Evolutionary conservation across 345 rosid genomes (phyloP), one percentile per base, ranked within the genome.

Genomic region (Salix dunnii): DNA sequence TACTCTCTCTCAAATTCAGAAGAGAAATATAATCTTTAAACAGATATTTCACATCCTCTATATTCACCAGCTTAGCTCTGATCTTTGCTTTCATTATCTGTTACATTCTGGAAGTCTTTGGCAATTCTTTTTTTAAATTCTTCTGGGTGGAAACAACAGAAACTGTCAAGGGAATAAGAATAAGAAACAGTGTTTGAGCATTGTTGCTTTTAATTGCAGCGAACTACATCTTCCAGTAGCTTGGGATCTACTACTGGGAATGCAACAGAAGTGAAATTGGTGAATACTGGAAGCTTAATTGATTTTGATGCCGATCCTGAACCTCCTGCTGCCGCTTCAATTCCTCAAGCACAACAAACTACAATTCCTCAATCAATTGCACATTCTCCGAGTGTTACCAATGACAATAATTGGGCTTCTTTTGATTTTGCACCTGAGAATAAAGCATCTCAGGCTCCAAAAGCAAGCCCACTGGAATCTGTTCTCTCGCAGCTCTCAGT

Each of bases 231-330:
- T 80, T 88, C 90, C 74, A 84, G 87, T 85, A 88, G 88, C 84
- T 81, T 90, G 87, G 92, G 85, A 28, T 84, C 98, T 67, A 68
- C 84, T 71, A 85, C 81, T 70, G 89, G 86, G 81, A 90, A 89
- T 74, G 85, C 86, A 51, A 77, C 85, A n/a, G 98, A 92, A 87
- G 90, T 82, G 79, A 91, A 94, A 76, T 27, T 78, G 80, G 91
- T 86, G 86, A 84, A 53, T 68, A 71, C 93, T 72, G 74, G 68
- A 74, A 96, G 99, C 85, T 87, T 96, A 81, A 96, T 96, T 83
- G 97, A 96, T 89, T 93, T 96, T 79, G 98, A 90, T 83, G 86
- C 94, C 77, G 94, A 89, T 82, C 89, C 94, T 16, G 92, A 86
- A 81, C 91, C 93, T 82, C 85, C 89, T 25, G 79, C 74, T 62